Evolutionary conservation across 75 land plant genomes (phyloP).

Genomic region (Chamaecyparis obtusa): DNA sequence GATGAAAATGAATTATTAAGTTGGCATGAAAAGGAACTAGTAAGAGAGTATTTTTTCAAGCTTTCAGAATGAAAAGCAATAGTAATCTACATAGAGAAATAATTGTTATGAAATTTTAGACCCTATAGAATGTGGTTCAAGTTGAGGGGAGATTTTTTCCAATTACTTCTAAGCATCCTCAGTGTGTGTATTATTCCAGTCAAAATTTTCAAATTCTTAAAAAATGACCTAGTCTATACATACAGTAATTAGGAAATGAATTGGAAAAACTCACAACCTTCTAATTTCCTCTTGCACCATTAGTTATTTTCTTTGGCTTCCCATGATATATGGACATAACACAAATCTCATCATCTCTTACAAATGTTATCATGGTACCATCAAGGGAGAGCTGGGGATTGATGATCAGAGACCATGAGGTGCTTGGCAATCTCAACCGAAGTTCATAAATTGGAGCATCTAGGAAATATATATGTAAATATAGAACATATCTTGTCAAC

Average conservation of each 20-base stretch:
- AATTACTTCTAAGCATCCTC: neutral
- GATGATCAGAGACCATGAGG: constrained; percentile 69
- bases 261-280: constrained; percentile 31
- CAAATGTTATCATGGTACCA: constrained; percentile 85
- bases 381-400: constrained; percentile 97
- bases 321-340: constrained; percentile 57
- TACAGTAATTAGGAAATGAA: neutral
- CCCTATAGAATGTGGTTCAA: neutral
- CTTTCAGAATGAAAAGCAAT: neutral
- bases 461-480: constrained; percentile 79
- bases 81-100: neutral
- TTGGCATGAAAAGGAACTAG: neutral
- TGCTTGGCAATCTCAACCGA: constrained; percentile 59
- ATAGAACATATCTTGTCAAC: neutral
- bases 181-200: neutral
- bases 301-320: constrained; percentile 60
- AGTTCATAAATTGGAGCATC: constrained; percentile 52
- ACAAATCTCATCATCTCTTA: constrained; percentile 75
- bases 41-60: neutral
- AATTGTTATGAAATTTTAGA: neutral
- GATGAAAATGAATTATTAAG: neutral
- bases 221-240: neutral
- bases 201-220: neutral
- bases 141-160: neutral
- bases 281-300: constrained; percentile 61